These are phyloP conservation scores for Xylariaceae sp. DNA, from an alignment of 2,329 filamentous ascomycete genomes.

Conservation along the genomic window DNA sequence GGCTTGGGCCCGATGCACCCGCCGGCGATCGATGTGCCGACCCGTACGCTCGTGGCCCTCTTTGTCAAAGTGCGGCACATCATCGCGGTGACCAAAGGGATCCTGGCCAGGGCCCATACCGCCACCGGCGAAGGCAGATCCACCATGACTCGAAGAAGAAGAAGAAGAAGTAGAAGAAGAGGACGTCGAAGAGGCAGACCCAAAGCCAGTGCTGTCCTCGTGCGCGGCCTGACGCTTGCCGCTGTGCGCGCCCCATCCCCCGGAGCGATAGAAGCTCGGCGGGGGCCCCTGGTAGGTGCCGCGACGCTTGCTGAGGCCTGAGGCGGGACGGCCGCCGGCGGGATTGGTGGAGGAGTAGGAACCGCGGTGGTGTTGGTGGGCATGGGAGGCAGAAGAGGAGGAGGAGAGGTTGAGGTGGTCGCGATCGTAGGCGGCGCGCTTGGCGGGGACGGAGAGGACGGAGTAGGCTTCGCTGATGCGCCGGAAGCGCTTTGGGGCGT, in stretches of 20 bases:
- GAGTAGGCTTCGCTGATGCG: slow-evolving; percentile 81
- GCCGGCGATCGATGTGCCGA: slow-evolving; percentile 51
- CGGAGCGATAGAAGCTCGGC: slow-evolving; percentile 79
- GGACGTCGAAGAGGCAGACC: neutral
- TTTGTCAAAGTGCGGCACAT: slow-evolving; percentile 71
- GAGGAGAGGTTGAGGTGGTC: slow-evolving; percentile 46
- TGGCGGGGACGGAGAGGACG: slow-evolving; percentile 66
- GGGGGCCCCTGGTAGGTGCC: slow-evolving; percentile 80
- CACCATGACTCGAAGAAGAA: neutral
- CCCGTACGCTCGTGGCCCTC: slow-evolving; percentile 71
- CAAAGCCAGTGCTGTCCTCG: slow-evolving; percentile 31
- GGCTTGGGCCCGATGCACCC: slow-evolving; percentile 34
- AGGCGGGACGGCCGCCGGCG: slow-evolving; percentile 72
- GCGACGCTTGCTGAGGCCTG: slow-evolving; percentile 72
- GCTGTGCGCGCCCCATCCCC: slow-evolving; percentile 67
- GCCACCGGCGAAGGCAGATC: slow-evolving; percentile 15
- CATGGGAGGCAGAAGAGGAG: slow-evolving; percentile 25
- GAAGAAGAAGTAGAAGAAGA: neutral
- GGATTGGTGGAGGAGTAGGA: slow-evolving; percentile 56
- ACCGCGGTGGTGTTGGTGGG: slow-evolving; percentile 33
- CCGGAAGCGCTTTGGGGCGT: slow-evolving; percentile 72
- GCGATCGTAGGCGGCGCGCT: slow-evolving; percentile 78
- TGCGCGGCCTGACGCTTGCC: slow-evolving; percentile 55
- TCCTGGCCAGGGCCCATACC: slow-evolving; percentile 60
- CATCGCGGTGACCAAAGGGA: slow-evolving; percentile 41